phyloP scores from a whole-genome alignment of 2,329 filamentous ascomycete genomes.

The Zopfia rhizophila region DNA sequence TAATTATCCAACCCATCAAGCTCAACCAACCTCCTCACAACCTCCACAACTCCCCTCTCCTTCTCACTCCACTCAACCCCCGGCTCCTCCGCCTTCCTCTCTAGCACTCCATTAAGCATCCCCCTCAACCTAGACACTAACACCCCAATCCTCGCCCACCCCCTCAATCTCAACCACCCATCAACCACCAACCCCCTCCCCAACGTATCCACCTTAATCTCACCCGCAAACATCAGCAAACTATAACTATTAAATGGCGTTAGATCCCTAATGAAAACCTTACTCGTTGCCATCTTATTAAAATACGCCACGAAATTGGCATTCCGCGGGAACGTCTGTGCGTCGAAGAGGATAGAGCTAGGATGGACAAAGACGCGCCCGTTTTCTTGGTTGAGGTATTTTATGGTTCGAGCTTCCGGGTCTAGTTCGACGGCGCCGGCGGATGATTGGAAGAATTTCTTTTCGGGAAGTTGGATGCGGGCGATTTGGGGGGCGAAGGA shows the following conservation, averaged over 20 bases:
- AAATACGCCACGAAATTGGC: slow-evolving; percentile 89
- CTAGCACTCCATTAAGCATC: slow-evolving; percentile 87
- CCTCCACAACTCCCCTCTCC: slow-evolving; percentile 73
- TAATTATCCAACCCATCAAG: slow-evolving; percentile 81
- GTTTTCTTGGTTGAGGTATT: slow-evolving; percentile 75
- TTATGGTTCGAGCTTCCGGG: slow-evolving; percentile 90
- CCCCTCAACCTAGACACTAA: slow-evolving; percentile 82
- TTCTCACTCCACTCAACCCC: slow-evolving; percentile 62
- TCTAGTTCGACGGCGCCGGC: slow-evolving; percentile 93
- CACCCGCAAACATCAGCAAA: slow-evolving; percentile 86
- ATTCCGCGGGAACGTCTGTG: slow-evolving; percentile 78
- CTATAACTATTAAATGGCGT: slow-evolving; percentile 94
- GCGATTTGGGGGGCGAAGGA: slow-evolving; percentile 81
- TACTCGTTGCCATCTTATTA: slow-evolving; percentile 88
- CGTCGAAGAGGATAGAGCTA: slow-evolving; percentile 84
- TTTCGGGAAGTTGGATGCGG: slow-evolving; percentile 91
- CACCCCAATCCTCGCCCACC: slow-evolving; percentile 95
- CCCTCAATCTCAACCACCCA: slow-evolving; percentile 85
- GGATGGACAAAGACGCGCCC: slow-evolving; percentile 91
- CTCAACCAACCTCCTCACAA: slow-evolving; percentile 85
- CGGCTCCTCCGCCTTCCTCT: slow-evolving; percentile 81
- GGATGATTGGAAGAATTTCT: slow-evolving; percentile 89
- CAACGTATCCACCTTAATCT: slow-evolving; percentile 85
- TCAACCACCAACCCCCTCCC: slow-evolving; percentile 90
- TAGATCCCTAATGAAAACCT: slow-evolving; percentile 89